Evolutionary conservation across 192 early-diverging fungal genomes (phyloP).

Genomic region (Coemansia sp.): DNA sequence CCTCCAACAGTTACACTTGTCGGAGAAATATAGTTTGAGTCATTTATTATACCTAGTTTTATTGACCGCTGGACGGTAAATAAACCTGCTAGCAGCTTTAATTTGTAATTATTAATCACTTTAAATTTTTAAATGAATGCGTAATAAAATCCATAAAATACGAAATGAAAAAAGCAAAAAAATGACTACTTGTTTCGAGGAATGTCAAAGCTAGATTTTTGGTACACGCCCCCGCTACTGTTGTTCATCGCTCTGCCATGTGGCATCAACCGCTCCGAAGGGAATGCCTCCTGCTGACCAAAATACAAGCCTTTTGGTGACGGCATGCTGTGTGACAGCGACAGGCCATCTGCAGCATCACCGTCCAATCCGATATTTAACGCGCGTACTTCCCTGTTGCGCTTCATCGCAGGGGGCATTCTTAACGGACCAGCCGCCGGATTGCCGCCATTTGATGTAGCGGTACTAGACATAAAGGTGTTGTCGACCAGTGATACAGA

Average conservation of each 20-base stretch:
- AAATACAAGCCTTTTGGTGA: slow-evolving; percentile 33
- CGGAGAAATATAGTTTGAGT: too few relatives aligned
- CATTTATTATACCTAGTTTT: too few relatives aligned
- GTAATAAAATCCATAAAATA: not conserved
- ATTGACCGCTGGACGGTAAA: too few relatives aligned
- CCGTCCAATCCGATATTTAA: slow-evolving; percentile 1
- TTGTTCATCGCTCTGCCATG: slow-evolving; percentile 13
- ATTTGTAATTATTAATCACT: too few relatives aligned
- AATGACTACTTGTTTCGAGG: slow-evolving; percentile 15
- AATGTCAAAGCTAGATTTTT: slow-evolving; percentile 39
- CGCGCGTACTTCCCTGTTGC: slow-evolving; percentile 13
- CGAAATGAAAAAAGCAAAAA: slow-evolving; percentile 4
- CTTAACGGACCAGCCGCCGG: slow-evolving; percentile 10
- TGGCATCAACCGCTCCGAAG: not conserved
- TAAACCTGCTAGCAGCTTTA: too few relatives aligned
- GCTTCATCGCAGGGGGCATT: slow-evolving; percentile 14
- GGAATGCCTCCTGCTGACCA: slow-evolving; percentile 5
- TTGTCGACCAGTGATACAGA: slow-evolving; percentile 4
- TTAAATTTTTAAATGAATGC: not conserved
- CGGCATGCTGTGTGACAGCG: slow-evolving; percentile 50
- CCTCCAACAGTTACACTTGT: too few relatives aligned
- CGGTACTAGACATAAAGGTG: not conserved
- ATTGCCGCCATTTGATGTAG: not conserved
- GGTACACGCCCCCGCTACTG: slow-evolving; percentile 7
- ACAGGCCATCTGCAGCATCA: slow-evolving; percentile 9